A percentile compares a stretch with the other conserved stretches of the same genome.
These are phyloP conservation scores for Arabidopsis lyrata DNA, from an alignment of 441 rosid genomes.

Conservation along the genomic window DNA sequence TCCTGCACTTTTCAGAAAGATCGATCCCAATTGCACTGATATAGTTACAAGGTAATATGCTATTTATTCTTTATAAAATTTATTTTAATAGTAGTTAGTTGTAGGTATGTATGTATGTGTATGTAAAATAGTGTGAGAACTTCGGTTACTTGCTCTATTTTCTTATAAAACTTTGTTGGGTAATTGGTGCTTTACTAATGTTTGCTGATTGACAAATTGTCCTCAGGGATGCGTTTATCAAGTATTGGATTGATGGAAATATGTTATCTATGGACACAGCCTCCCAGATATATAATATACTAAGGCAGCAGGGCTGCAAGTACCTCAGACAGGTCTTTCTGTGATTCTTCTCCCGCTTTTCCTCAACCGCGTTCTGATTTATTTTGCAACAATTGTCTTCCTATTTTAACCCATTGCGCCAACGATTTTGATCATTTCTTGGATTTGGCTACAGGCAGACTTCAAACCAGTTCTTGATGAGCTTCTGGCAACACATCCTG, in stretches of 20 bases:
- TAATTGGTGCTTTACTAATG: conserved; percentile 19
- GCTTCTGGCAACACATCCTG: conserved; percentile 68
- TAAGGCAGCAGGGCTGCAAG: conserved; percentile 59
- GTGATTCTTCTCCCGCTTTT: conserved; percentile 7
- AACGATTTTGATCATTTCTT: conserved; percentile 16
- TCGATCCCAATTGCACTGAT: conserved; percentile 54
- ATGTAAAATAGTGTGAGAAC: background rate
- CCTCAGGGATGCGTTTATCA: conserved; percentile 63
- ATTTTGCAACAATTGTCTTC: background rate
- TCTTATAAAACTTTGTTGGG: background rate
- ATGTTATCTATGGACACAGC: conserved; percentile 58
- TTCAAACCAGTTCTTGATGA: conserved; percentile 67
- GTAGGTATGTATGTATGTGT: background rate
- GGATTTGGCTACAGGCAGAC: conserved; percentile 57
- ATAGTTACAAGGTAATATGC: conserved; percentile 59
- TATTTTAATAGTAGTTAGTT: background rate
- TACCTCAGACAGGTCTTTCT: conserved; percentile 66
- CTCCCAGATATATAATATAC: conserved; percentile 56
- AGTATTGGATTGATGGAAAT: conserved; percentile 65
- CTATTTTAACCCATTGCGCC: conserved; percentile 14
- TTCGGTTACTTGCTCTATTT: background rate
- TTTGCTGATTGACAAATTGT: conserved; percentile 12
- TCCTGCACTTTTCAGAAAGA: conserved; percentile 59
- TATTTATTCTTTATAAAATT: background rate
- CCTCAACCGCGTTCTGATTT: background rate